Evolutionary conservation across 352 stramenopile genomes (phyloP), one percentile per base, ranked within the genome.

Genomic region (Phytophthora melonis): DNA sequence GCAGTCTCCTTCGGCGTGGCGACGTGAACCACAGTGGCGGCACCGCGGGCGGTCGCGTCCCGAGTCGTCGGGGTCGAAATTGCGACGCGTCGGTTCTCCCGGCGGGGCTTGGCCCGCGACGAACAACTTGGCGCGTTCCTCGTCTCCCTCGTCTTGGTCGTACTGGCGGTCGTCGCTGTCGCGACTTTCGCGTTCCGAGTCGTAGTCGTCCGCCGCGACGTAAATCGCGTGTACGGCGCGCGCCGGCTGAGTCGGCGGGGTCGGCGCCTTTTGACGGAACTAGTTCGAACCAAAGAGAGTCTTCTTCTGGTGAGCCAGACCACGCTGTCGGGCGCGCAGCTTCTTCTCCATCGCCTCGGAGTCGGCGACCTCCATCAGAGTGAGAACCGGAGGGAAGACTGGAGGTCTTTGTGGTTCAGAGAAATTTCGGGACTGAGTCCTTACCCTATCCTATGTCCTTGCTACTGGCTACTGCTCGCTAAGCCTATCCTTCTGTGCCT

Each of bases 341-440:
- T 58, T 59, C 32, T 45, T 59, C 41, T 74, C 59, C 3, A 68
- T 14, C 14, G 59, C 43, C 19, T 73, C n/a, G n/a, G n/a, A n/a
- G n/a, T n/a, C n/a, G n/a, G n/a, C n/a, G n/a, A n/a, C n/a, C n/a
- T n/a, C n/a, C n/a, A n/a, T n/a, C n/a, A n/a, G n/a, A n/a, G n/a
- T n/a, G n/a, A n/a, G n/a, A n/a, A n/a, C n/a, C n/a, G n/a, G n/a
- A n/a, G n/a, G n/a, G n/a, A n/a, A n/a, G n/a, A n/a, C n/a, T n/a
- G n/a, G n/a, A n/a, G n/a, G n/a, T n/a, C n/a, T n/a, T n/a, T n/a
- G n/a, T n/a, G n/a, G n/a, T n/a, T n/a, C n/a, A n/a, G n/a, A n/a
- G n/a, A n/a, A n/a, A n/a, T n/a, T n/a, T n/a, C n/a, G n/a, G n/a
- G n/a, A n/a, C n/a, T n/a, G n/a, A n/a, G n/a, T n/a, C n/a, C n/a